A percentile compares a stretch with the other conserved stretches of the same genome.
Conservation (phyloP, 495 filamentous ascomycete species). For the Ramalina peruviana region DNA sequence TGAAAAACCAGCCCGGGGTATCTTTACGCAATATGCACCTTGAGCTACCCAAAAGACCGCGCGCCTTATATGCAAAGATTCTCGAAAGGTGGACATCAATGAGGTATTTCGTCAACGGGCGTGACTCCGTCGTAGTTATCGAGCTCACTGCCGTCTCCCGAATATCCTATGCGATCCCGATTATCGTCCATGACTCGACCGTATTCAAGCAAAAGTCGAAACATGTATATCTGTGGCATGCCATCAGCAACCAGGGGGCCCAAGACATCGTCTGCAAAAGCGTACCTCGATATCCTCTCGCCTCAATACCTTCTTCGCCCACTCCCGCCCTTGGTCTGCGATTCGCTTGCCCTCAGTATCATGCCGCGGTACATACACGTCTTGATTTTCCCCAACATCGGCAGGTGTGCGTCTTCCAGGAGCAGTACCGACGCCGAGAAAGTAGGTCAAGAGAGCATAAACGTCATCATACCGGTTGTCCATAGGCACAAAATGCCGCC, state of each 20-base stretch:
- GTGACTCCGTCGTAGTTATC: slow-evolving; percentile 17
- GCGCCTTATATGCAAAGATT: too few relatives aligned
- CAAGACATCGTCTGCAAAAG: neutral
- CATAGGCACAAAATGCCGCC: slow-evolving; percentile 75
- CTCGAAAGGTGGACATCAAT: slow-evolving; percentile 1
- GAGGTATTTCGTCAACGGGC: slow-evolving; percentile 9
- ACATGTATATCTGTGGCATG: slow-evolving; percentile 38
- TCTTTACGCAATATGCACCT: neutral
- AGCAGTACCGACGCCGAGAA: slow-evolving; percentile 38
- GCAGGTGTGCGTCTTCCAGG: slow-evolving; percentile 22
- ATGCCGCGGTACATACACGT: slow-evolving; percentile 27
- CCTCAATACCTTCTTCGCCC: slow-evolving; percentile 55
- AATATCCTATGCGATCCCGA: slow-evolving; percentile 52
- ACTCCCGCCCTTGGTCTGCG: slow-evolving; percentile 46
- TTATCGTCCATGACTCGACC: slow-evolving; percentile 51
- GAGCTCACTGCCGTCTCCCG: slow-evolving; percentile 31
- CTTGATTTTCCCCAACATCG: slow-evolving; percentile 10
- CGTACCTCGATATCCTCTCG: slow-evolving; percentile 50
- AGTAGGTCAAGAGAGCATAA: slow-evolving; percentile 68
- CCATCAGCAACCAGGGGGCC: neutral
- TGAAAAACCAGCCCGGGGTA: neutral
- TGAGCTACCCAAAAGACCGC: neutral
- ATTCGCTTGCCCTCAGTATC: slow-evolving; percentile 47
- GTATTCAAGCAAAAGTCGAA: slow-evolving; percentile 58
- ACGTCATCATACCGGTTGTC: slow-evolving; percentile 67